Percentiles rank a stretch among this genome's conserved stretches.
Evolutionary conservation across 345 rosid species (phyloP).

Genomic region (Hevea brasiliensis): DNA sequence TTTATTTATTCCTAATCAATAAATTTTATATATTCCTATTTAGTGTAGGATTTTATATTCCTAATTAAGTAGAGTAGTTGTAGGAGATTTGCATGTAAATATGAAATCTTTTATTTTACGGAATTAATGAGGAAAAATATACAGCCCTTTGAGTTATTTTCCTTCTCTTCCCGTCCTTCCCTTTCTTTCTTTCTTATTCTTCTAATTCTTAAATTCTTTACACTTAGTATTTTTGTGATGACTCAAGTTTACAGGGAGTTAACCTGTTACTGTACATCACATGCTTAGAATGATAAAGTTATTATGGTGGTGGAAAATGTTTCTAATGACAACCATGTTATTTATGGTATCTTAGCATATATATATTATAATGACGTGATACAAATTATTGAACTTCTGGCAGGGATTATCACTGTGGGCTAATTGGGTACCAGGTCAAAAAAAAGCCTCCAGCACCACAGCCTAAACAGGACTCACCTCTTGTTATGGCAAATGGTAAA

Average conservation of each 20-base stretch:
- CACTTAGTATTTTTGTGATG: neutral
- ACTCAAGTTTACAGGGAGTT: neutral
- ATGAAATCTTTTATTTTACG: too few relatives aligned
- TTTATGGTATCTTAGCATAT: conserved; percentile 1
- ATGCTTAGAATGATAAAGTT: neutral
- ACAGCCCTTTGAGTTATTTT: too few relatives aligned
- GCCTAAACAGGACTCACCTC: conserved; percentile 23
- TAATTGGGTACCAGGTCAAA: conserved; percentile 67
- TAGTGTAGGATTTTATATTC: too few relatives aligned
- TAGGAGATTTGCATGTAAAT: too few relatives aligned
- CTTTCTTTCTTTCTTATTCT: too few relatives aligned
- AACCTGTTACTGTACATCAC: neutral
- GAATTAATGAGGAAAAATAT: too few relatives aligned
- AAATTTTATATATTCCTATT: too few relatives aligned
- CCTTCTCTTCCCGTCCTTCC: too few relatives aligned
- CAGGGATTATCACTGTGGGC: conserved; percentile 76
- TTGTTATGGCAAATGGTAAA: conserved; percentile 22
- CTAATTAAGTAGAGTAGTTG: too few relatives aligned
- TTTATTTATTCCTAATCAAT: too few relatives aligned
- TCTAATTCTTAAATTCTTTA: too few relatives aligned
- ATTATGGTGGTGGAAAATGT: neutral
- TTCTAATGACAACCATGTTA: conserved; percentile 5
- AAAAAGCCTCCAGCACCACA: conserved; percentile 44
- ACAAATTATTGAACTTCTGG: conserved; percentile 18
- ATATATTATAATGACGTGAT: conserved; percentile 18